These are phyloP conservation scores for Solanum medicagineum DNA, from an alignment of 257 asterid species.

Conservation along the genomic window DNA sequence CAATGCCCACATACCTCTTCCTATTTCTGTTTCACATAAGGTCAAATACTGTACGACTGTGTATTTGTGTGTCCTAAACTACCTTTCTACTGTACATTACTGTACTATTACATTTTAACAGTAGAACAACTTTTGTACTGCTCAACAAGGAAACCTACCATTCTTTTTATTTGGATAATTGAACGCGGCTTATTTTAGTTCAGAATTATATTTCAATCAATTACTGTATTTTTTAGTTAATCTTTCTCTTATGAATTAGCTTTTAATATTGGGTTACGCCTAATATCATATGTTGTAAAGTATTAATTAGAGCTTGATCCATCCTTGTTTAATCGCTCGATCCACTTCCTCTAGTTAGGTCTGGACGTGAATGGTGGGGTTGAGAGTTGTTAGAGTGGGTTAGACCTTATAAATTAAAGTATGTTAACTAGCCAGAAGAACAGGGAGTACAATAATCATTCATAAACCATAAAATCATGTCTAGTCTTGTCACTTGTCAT, in stretches of 20 bases:
- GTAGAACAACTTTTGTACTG: not conserved
- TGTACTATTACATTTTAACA: not conserved
- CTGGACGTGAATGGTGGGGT: not conserved
- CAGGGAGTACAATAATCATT: not conserved
- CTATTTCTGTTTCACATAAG: not conserved
- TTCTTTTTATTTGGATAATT: no score
- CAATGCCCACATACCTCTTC: not conserved
- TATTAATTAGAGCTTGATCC: not conserved
- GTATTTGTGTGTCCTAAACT: not conserved
- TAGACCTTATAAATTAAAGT: not conserved
- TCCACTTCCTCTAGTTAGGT: not conserved
- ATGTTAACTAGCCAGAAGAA: not conserved
- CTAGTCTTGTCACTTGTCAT: not conserved
- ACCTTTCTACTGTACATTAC: not conserved
- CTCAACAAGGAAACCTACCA: not conserved
- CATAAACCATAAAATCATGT: not conserved
- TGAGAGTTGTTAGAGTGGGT: not conserved
- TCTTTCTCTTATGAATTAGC: not conserved
- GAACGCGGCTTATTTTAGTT: no score
- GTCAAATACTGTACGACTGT: not conserved
- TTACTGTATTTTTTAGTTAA: no score
- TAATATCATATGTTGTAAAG: no score
- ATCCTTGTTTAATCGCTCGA: not conserved
- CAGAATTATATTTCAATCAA: no score
- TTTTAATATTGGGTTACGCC: not conserved